Conservation (phyloP, 2,329 filamentous ascomycete species). For the Botrytis squamosa region DNA sequence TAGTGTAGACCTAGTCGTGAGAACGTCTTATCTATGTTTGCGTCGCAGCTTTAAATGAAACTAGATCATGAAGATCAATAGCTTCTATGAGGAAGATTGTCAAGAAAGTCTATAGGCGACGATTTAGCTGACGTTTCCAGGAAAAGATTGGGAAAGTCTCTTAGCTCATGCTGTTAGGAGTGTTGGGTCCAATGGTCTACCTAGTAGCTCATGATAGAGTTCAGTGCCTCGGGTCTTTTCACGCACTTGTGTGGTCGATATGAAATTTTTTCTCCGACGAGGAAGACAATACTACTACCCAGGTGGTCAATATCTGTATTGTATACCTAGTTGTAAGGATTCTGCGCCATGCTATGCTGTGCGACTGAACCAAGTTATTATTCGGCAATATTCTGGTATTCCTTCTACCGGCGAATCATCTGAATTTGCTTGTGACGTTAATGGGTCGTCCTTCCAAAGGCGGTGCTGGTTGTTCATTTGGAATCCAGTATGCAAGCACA, state of each 20-base stretch:
- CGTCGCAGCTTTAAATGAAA: background rate
- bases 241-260: background rate
- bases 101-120: background rate
- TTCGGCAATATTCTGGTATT: background rate
- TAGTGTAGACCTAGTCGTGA: background rate
- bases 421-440: background rate
- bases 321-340: background rate
- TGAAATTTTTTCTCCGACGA: constrained; percentile 2
- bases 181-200: background rate
- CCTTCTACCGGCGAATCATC: background rate
- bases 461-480: background rate
- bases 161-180: background rate
- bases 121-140: background rate
- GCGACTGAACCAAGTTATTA: background rate
- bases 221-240: background rate
- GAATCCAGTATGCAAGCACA: background rate
- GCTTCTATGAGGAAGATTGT: background rate
- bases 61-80: background rate
- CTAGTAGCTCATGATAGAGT: background rate
- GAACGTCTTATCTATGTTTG: background rate
- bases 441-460: background rate
- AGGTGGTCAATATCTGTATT: background rate
- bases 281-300: background rate
- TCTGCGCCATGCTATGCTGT: background rate
- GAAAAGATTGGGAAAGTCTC: background rate